Evolutionary conservation across 2,329 filamentous ascomycete species (phyloP), one percentile per base, ranked within the genome.

Genomic region (Stylonectria norvegica): DNA sequence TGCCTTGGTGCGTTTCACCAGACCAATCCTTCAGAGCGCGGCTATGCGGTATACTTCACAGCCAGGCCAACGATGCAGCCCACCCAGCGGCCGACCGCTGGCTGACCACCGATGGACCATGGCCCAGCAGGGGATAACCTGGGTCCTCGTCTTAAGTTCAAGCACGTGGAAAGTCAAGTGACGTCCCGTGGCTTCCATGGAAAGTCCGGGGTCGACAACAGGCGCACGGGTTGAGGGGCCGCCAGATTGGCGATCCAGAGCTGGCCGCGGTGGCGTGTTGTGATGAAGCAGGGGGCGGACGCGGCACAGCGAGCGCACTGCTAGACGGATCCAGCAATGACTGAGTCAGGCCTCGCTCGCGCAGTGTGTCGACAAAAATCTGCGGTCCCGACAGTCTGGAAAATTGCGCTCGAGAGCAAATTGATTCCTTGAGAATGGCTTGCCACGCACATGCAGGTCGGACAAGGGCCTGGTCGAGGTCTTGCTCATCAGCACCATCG

Each of bases 361-460:
- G 50, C 51, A 50, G 49, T 40, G 42, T 50, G 49, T 45, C 43
- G 55, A 44, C 38, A 35, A 31, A 47, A 48, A 43, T 43, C 49
- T 56, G 47, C 52, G 52, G 51, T 58, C 56, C 60, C 60, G 60
- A 62, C 58, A 60, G 57, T 56, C 39, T 62, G 60, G 60, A 62
- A 62, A 62, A 62, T 62, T 60, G 58, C 57, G 53, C 56, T 54
- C 31, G 50, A 52, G 47, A 43, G 53, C 54, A 50, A 55, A 55
- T 57, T 58, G 53, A 52, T 56, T 52, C 38, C 30, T 18, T 9
- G 30, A 32, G 30, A 14, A 17, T 32, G 14, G 30, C 14, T 43
- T 49, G 53, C 50, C 47, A 52, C 38, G 53, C 41, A 45, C 47
- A 57, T 54, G 54, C 47, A 47, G 41, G 38, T 44, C 38, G 48